These are phyloP conservation scores for Leptographium radiaticola DNA, from an alignment of 2,329 filamentous ascomycete species.

Conservation along the genomic window DNA sequence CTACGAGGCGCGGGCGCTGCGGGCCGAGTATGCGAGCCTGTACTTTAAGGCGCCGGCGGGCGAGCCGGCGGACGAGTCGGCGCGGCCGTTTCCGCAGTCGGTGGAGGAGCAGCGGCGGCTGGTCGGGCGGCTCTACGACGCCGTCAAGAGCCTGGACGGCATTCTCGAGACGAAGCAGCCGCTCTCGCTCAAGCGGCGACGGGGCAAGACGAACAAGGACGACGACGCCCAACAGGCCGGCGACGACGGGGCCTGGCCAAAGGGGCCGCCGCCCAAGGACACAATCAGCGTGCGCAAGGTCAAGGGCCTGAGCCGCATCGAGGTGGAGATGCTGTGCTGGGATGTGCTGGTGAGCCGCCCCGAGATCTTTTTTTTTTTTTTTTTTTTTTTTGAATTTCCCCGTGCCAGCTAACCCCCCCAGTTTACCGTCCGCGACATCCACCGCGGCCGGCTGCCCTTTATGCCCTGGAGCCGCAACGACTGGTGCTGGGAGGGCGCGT, in stretches of 20 bases:
- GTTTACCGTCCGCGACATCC: constrained; percentile 7
- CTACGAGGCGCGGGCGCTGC: constrained; percentile 5
- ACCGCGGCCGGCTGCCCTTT: constrained; percentile 9
- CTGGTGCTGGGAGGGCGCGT: constrained; percentile 10
- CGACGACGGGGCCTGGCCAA: background rate
- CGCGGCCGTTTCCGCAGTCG: background rate
- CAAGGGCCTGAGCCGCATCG: constrained; percentile 9
- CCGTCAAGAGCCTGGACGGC: constrained; percentile 11
- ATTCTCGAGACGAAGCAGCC: constrained; percentile 9
- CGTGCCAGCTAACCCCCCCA: background rate
- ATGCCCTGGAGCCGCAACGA: constrained; percentile 11
- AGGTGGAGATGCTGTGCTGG: constrained; percentile 12
- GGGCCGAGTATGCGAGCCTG: constrained; percentile 10
- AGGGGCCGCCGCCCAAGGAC: constrained; percentile 3
- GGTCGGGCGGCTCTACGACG: constrained; percentile 17
- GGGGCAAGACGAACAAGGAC: background rate
- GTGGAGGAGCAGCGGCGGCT: constrained; percentile 13
- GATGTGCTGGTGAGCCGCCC: constrained; percentile 9
- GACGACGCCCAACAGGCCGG: no score
- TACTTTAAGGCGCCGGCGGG: constrained; percentile 2
- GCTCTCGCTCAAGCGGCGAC: background rate
- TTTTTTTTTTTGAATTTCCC: background rate
- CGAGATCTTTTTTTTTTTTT: background rate
- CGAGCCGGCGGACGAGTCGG: background rate
- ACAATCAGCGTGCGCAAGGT: constrained; percentile 11